These are phyloP conservation scores for Lactifluus subvellereus DNA, from an alignment of 768 basidiomycete genomes.

Conservation along the genomic window DNA sequence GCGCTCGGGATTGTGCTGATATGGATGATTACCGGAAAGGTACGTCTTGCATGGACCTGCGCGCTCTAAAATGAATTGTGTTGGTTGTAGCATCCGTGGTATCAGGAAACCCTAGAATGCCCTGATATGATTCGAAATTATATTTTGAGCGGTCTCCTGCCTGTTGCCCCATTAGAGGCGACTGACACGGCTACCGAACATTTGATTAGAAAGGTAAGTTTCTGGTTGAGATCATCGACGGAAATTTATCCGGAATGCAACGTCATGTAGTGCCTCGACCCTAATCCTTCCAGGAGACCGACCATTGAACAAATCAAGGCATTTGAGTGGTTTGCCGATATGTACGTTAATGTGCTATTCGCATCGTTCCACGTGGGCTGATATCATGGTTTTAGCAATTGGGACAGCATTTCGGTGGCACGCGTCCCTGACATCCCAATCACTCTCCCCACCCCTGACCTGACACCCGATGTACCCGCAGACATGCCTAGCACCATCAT, in stretches of 20 bases:
- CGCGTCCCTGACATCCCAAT: conserved; percentile 18
- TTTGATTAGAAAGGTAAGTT: conserved; percentile 18
- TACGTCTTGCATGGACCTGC: not conserved
- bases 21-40: conserved; percentile 24
- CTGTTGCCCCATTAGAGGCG: conserved; percentile 1
- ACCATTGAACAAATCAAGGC: conserved; percentile 6
- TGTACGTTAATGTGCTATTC: conserved; percentile 8
- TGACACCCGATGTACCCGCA: conserved; percentile 11
- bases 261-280: conserved; percentile 21
- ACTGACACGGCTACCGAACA: not conserved
- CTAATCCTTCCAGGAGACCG: conserved; percentile 19
- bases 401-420: conserved; percentile 8
- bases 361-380: not conserved
- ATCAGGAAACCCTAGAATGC: not conserved
- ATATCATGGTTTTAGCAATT: conserved; percentile 11
- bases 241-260: not conserved
- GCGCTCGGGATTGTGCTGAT: conserved; percentile 18
- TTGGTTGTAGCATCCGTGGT: conserved; percentile 9
- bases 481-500: conserved; percentile 20
- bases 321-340: conserved; percentile 17
- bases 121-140: conserved; percentile 7
- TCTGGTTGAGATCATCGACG: not conserved
- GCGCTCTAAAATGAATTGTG: not conserved
- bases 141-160: conserved; percentile 1
- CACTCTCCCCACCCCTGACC: conserved; percentile 17